Evolutionary conservation across 2,329 filamentous ascomycete genomes (phyloP), one percentile per base, ranked within the genome.

Genomic region (Aureobasidium lini): DNA sequence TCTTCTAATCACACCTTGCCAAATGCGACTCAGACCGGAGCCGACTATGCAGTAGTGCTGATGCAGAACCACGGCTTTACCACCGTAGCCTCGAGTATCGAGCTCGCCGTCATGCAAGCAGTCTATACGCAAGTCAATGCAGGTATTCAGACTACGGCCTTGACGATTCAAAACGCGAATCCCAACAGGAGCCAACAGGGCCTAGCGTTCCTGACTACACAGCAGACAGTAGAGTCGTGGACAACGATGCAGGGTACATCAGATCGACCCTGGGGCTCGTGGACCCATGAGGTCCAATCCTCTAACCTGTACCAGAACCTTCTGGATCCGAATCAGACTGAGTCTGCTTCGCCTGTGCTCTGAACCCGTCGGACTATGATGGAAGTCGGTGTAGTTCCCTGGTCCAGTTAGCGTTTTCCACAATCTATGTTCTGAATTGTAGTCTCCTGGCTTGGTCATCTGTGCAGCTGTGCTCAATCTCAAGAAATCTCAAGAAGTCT

Each of bases 41-140:
- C 64, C 40, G 62, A 68, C n/a, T 62, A 71, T 39, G 66, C 66
- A 6, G 74, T 77, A 4, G 71, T 77, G 1, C 66, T 80, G 48
- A 79, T 79, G 77, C 67, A 71, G 2, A 71, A 74, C 4, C 76
- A 80, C 61, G 77, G 77, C 2, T 77, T 75, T 63, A 76, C 77
- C 1, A 68, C 71, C 1, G 60, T 72, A 6, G 76, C 70, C 0
- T 61, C 63, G 0, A 69, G 65, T 57, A 72, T 79, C 39, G 67
- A 76, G 62, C 68, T 72, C 52, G 74, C 69, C 2, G 75, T 79
- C 6, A 72, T 73, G 57, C 66, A 73, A 16, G 72, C 74, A 1
- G 64, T 79, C 1, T 79, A 79, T 60, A 78, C 77, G 0, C 67
- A 71, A 59, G 67, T 70, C 61, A 78, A 78, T 61, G 77, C 77